phyloP scores from a whole-genome alignment of 2,329 filamentous ascomycete species.

The Colletotrichum gloeosporioides region DNA sequence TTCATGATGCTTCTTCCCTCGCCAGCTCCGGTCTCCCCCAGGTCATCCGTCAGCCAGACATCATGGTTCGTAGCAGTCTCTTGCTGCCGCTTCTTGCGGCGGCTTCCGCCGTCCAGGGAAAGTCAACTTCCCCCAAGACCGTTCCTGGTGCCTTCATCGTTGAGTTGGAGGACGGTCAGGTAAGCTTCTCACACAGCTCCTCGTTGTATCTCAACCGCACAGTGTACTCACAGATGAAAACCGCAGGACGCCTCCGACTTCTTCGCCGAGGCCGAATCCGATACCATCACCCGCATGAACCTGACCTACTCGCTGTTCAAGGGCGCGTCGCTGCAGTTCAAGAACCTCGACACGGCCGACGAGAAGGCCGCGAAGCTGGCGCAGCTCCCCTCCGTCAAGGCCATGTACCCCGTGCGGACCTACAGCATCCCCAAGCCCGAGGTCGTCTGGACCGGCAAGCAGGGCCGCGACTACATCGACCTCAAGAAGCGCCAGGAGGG shows the following conservation, averaged over 20 bases:
- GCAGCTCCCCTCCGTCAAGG: conserved; percentile 49
- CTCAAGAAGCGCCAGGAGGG: conserved; percentile 35
- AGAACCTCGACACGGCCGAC: conserved; percentile 49
- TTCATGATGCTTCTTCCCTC: neutral
- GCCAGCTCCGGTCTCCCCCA: conserved; percentile 12
- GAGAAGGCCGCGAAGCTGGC: conserved; percentile 46
- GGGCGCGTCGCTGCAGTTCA: conserved; percentile 58
- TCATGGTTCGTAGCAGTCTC: conserved; percentile 40
- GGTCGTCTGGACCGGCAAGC: conserved; percentile 48
- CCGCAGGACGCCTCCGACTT: conserved; percentile 47
- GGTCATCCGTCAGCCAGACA: conserved; percentile 24
- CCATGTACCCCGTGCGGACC: conserved; percentile 52
- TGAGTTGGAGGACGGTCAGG: conserved; percentile 56
- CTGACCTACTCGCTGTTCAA: conserved; percentile 59
- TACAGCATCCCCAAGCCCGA: conserved; percentile 50
- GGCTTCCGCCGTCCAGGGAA: conserved; percentile 32
- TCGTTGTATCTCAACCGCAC: neutral
- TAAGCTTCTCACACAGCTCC: conserved; percentile 29
- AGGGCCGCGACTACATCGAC: conserved; percentile 27
- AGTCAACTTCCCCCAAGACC: conserved; percentile 28
- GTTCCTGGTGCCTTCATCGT: conserved; percentile 58
- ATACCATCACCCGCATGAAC: conserved; percentile 51
- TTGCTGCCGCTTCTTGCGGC: conserved; percentile 41
- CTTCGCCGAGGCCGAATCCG: conserved; percentile 39
- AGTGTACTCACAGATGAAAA: neutral